These are phyloP conservation scores for Bassia scoparia DNA, from an alignment of 148 eudicot genomes.

Conservation along the genomic window DNA sequence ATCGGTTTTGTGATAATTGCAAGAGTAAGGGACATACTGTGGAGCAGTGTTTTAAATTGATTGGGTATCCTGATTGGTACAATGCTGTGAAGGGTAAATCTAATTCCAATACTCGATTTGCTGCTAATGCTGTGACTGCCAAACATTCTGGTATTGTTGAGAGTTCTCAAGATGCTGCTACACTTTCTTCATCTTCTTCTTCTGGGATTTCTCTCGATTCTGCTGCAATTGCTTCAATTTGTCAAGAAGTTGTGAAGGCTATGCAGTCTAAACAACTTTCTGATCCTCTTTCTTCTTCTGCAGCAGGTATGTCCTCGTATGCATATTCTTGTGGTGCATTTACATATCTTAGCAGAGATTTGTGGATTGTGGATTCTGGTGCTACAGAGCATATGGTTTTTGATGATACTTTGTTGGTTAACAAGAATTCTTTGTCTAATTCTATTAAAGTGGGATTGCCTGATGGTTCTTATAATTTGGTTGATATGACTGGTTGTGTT, in stretches of 20 bases:
- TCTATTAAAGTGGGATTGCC: background rate
- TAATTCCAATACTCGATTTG: background rate
- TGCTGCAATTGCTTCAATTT: background rate
- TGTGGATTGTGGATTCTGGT: background rate
- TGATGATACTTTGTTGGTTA: background rate
- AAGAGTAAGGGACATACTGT: background rate
- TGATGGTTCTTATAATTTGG: background rate
- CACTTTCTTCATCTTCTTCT: too few relatives aligned
- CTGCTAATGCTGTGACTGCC: background rate
- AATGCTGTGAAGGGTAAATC: background rate
- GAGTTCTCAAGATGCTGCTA: background rate
- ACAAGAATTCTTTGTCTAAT: background rate
- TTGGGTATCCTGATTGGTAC: slow-evolving; percentile 1
- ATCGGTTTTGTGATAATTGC: background rate
- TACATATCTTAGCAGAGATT: too few relatives aligned
- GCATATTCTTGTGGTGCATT: background rate
- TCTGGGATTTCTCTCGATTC: too few relatives aligned
- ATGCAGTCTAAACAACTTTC: background rate
- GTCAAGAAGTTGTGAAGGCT: slow-evolving; percentile 2
- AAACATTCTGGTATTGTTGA: too few relatives aligned
- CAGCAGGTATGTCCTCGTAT: background rate
- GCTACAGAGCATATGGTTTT: background rate
- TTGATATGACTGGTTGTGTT: background rate
- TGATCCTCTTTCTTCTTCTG: background rate
- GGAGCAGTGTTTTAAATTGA: background rate